Evolutionary conservation across 148 eudicot genomes (phyloP).

Genomic region (Euryodendron excelsum): DNA sequence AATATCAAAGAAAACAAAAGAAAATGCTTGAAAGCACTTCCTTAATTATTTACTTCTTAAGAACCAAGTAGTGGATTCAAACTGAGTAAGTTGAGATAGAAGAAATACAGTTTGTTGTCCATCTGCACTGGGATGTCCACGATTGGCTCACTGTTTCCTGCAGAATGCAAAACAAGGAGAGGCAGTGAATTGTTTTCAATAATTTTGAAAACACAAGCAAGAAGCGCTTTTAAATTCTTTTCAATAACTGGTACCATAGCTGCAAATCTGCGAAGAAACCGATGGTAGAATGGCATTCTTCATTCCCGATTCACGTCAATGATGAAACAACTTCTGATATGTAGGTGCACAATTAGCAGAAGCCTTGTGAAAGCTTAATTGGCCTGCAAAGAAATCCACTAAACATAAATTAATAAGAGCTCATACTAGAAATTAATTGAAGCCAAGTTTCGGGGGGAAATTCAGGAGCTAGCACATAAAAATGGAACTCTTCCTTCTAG

Average conservation of each 20-base stretch:
- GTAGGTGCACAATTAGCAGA: too few relatives aligned
- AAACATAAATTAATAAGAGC: too few relatives aligned
- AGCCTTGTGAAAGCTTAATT: too few relatives aligned
- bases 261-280: conserved; percentile 10
- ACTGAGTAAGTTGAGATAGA: background rate
- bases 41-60: too few relatives aligned
- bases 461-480: too few relatives aligned
- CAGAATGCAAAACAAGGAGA: background rate
- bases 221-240: background rate
- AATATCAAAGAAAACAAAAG: background rate
- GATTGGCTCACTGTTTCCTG: background rate
- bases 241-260: background rate
- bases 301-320: background rate
- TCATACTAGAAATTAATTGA: too few relatives aligned
- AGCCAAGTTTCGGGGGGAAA: too few relatives aligned
- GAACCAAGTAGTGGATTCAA: background rate
- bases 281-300: conserved; percentile 5
- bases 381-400: too few relatives aligned
- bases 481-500: too few relatives aligned
- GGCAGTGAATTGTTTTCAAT: too few relatives aligned
- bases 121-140: background rate
- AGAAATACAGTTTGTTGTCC: conserved; percentile 5
- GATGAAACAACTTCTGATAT: background rate
- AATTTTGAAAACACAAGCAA: background rate
- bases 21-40: too few relatives aligned